These are phyloP conservation scores for Eutrema heterophyllum DNA, from an alignment of 345 rosid species.

Conservation along the genomic window DNA sequence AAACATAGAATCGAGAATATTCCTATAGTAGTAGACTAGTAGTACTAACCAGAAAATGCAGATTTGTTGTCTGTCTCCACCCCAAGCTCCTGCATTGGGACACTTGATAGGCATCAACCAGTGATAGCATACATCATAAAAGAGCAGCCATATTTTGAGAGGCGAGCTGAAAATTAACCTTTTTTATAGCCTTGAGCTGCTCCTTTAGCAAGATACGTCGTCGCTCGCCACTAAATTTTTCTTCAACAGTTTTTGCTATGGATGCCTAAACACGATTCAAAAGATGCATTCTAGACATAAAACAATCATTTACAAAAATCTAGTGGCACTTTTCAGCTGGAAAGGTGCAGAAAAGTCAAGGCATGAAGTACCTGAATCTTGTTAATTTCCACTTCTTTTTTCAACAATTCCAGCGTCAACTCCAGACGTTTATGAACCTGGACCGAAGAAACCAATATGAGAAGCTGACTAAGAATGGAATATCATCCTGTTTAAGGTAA, in stretches of 20 bases:
- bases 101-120: slow-evolving; percentile 5
- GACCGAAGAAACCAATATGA: neutral
- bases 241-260: slow-evolving; percentile 90
- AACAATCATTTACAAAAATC: neutral
- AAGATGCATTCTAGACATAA: neutral
- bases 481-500: neutral
- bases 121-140: neutral
- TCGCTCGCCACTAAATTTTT: slow-evolving; percentile 83
- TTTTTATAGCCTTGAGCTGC: slow-evolving; percentile 90
- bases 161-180: slow-evolving; percentile 46
- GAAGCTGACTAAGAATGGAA: slow-evolving; percentile 2
- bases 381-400: slow-evolving; percentile 86
- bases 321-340: neutral
- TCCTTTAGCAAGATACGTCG: slow-evolving; percentile 77
- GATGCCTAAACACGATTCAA: slow-evolving; percentile 48
- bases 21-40: slow-evolving; percentile 17
- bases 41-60: slow-evolving; percentile 54
- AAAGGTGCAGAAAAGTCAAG: neutral
- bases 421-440: slow-evolving; percentile 83
- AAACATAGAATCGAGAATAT: neutral
- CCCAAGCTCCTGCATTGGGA: slow-evolving; percentile 69
- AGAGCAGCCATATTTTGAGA: neutral
- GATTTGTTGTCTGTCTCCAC: slow-evolving; percentile 88
- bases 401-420: slow-evolving; percentile 67
- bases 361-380: slow-evolving; percentile 62